phyloP scores from a whole-genome alignment of 2,329 filamentous ascomycete species.

The Ophiostoma ips region DNA sequence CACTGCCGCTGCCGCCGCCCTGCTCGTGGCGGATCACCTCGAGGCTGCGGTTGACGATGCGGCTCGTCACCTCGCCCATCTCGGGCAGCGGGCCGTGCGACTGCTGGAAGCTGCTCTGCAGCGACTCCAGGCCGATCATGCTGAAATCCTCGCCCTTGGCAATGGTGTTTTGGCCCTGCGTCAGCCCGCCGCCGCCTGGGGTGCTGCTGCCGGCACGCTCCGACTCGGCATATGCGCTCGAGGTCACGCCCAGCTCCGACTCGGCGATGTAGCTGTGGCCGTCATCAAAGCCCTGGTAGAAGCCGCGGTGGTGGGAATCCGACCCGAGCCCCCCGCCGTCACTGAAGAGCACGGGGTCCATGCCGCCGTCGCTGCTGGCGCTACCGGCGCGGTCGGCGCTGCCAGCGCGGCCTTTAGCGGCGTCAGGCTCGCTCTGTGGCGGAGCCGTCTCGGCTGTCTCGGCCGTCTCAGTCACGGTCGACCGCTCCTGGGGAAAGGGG shows the following conservation, averaged over 20 bases:
- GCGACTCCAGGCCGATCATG: slow-evolving; percentile 15
- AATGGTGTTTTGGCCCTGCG: slow-evolving; percentile 16
- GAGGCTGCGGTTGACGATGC: slow-evolving; percentile 42
- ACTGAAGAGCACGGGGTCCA: neutral
- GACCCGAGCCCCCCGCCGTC: neutral
- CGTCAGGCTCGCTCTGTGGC: slow-evolving; percentile 5
- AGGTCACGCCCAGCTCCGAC: slow-evolving; percentile 16
- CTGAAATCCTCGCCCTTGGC: slow-evolving; percentile 19
- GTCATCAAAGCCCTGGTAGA: neutral
- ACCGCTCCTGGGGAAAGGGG: neutral
- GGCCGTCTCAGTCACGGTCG: too few species aligned
- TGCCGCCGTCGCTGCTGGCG: neutral
- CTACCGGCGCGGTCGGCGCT: too few species aligned
- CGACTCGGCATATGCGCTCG: slow-evolving; percentile 1
- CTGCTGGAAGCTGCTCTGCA: slow-evolving; percentile 11
- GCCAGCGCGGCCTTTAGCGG: too few species aligned
- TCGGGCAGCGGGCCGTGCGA: slow-evolving; percentile 33
- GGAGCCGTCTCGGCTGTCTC: neutral
- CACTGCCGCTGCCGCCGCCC: neutral
- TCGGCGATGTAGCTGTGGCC: neutral
- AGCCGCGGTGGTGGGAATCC: neutral
- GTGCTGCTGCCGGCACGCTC: slow-evolving; percentile 5
- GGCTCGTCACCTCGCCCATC: slow-evolving; percentile 40
- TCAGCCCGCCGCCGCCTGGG: neutral
- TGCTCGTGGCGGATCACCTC: slow-evolving; percentile 31